Base-by-base conservation (phyloP, 2,329 filamentous ascomycete genomes). In the Calonectria pauciramosa region DNA sequence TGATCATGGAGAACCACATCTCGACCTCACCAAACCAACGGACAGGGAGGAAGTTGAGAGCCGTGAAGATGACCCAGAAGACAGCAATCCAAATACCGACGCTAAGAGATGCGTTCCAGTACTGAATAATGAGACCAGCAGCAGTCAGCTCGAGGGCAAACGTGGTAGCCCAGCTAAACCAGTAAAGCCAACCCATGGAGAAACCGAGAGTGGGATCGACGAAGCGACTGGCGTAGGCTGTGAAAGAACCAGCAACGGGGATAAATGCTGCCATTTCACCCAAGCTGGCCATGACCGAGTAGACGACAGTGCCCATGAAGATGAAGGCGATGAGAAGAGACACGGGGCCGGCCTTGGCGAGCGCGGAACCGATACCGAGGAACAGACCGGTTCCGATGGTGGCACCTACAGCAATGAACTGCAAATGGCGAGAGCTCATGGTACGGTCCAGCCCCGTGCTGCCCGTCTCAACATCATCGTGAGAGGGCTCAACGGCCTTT, bases 151-250 rank as follows among this genome's bases (percentile, higher is more conserved):
- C 94, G 11, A 95, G 89, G 0, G 93, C 93, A 78, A 91, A 94
- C 0, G 94, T 95, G 72, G 93, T 91, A 23, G 92, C 89, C 93
- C 93, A 96, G 47, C 90, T 93, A 82, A 95, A 95, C 93, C 93
- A 96, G 85, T 96, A 96, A 74, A 95, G 92, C 94, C 94, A 96
- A 26, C 94, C 94, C 89, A 96, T 94, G 26, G 94, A 90, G 80
- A 96, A 96, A 10, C 93, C 94, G 63, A 95, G 87, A 71, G 92
- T 92, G 14, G 91, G 92, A 80, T 94, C 92, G 76, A 95, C 89
- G 80, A 96, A 95, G 23, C 94, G 93, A 49, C 92, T 90, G 28
- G 94, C 94, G 80, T 96, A 96, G 52, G 92, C 90, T 36, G 94
- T 94, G 82, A 96, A 96, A 51, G 93, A 93, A 72, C 94, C 95